Evolutionary conservation across 1,284 basidiomycete genomes (phyloP).

Genomic region (Boletus albobrunnescens): DNA sequence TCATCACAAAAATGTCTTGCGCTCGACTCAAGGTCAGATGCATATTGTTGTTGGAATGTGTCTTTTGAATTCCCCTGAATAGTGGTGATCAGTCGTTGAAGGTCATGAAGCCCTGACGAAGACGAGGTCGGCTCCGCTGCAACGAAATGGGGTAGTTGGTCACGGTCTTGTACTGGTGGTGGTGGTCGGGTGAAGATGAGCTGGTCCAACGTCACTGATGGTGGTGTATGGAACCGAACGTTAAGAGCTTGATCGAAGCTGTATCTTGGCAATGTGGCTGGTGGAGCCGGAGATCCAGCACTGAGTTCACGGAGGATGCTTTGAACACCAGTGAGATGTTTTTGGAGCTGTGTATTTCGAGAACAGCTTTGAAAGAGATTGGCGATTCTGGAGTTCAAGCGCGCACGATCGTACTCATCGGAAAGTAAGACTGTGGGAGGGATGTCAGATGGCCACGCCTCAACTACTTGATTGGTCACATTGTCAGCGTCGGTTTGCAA

Average conservation of each 20-base stretch:
- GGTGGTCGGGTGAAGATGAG: conserved; percentile 4
- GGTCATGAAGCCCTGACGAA: neutral
- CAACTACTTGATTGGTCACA: neutral
- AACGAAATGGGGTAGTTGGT: neutral
- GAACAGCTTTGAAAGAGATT: neutral
- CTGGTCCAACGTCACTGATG: neutral
- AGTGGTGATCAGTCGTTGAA: neutral
- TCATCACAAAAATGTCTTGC: neutral
- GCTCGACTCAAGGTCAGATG: neutral
- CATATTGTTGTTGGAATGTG: neutral
- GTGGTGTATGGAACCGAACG: neutral
- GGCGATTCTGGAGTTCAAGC: neutral
- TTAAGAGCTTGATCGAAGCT: neutral
- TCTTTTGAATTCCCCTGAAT: neutral
- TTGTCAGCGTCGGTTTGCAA: neutral
- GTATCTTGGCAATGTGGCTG: neutral
- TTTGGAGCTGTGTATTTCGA: neutral
- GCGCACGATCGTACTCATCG: neutral
- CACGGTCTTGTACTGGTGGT: neutral
- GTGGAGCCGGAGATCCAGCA: neutral
- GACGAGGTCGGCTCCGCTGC: neutral
- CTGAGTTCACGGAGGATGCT: neutral
- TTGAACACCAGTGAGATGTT: conserved; percentile 12
- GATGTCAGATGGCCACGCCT: neutral
- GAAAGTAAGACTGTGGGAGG: neutral